Evolutionary conservation across 805 yeast species (phyloP), one percentile per base, ranked within the genome.

Genomic region (Yamadazyma sp.): DNA sequence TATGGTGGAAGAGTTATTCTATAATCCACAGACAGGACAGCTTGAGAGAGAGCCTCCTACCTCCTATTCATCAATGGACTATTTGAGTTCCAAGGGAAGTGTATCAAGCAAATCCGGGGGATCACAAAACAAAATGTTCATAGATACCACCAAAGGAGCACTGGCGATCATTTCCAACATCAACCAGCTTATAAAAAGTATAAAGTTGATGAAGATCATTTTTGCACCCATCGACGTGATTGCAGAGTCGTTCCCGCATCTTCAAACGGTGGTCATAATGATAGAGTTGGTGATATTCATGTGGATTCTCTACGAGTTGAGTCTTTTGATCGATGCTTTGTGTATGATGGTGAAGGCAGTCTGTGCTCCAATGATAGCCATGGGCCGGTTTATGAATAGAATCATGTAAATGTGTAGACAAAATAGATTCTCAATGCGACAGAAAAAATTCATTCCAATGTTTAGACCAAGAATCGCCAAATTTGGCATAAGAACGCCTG

Each of bases 291-390:
- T 55, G 26, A 56, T 67, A 6, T 68, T 68, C 41, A 44, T 63
- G 46, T 68, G 73, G 73, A 53, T 67, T 3, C 47, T 68, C 17
- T 68, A 66, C 42, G 71, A 66, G 51, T 54, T 66, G 39, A 64
- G 70, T 39, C 52, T 64, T 20, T 53, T 68, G 35, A 55, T 68
- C 10, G 71, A 67, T 47, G 73, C 73, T 1, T 43, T 68, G 17
- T 67, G 73, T 46, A 64, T 64, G 69, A 66, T 65, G 55, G 62
- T 68, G 16, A 63, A 63, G 43, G 72, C 73, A 1, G 52, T 68
- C 6, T 68, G 73, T 55, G 71, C 71, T 7, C 73, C 73, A 6
- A 65, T 68, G 67, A 67, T 68, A 14, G 73, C 73, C 9, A 50
- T 68, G 47, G 73, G 73, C 3, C 44, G 62, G 38, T 58, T 68